phyloP scores from a whole-genome alignment of 148 eudicot species.

The Heliosperma pusillum region DNA sequence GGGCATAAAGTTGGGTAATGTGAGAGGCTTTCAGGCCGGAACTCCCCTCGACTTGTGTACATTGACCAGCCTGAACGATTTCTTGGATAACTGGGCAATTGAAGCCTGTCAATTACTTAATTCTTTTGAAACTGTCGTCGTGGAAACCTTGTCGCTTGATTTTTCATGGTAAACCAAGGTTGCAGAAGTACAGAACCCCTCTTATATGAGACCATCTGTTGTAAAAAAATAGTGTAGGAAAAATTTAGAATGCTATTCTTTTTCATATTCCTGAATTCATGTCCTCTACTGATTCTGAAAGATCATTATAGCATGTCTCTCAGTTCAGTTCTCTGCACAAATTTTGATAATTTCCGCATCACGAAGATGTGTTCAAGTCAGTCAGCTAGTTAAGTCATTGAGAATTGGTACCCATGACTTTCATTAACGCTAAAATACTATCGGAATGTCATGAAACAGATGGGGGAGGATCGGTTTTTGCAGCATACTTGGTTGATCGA shows the following conservation, averaged over 20 bases:
- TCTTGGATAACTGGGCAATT: constrained; percentile 21
- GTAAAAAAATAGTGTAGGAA: background rate
- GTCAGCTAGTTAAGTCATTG: background rate
- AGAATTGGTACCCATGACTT: background rate
- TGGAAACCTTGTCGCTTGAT: constrained; percentile 15
- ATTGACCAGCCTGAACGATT: constrained; percentile 12
- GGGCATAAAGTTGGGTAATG: constrained; percentile 8
- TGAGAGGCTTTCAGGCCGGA: constrained; percentile 16
- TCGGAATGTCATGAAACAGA: background rate
- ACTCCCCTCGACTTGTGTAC: constrained; percentile 5
- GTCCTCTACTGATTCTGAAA: background rate
- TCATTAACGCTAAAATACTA: background rate
- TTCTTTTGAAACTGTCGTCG: constrained; percentile 7
- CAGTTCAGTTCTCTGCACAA: background rate
- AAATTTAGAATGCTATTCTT: background rate
- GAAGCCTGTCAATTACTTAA: constrained; percentile 10
- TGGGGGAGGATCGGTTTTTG: background rate
- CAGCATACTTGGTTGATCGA: background rate
- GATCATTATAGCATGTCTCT: background rate
- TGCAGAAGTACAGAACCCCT: background rate
- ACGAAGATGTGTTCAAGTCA: background rate
- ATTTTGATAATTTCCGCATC: background rate
- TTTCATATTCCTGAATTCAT: background rate
- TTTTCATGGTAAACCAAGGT: constrained; percentile 20
- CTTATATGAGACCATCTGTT: background rate